Conservation (phyloP, 2,329 filamentous ascomycete species). For the Fusarium sp. region DNA sequence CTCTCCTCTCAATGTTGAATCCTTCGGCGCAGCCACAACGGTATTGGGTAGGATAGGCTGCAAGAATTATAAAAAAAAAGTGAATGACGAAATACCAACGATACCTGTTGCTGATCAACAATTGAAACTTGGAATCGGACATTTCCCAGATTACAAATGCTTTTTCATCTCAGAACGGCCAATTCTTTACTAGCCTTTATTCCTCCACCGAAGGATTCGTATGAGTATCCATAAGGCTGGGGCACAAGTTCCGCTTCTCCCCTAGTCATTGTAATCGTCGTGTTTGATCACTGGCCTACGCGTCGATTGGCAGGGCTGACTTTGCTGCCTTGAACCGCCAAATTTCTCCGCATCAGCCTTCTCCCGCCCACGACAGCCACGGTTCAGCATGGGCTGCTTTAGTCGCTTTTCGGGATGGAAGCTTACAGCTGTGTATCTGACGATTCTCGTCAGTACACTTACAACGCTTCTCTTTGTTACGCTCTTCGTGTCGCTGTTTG, state of each 20-base stretch:
- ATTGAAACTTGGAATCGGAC: background rate
- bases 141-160: background rate
- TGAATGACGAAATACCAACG: background rate
- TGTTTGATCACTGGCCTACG: background rate
- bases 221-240: background rate
- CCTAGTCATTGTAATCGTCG: background rate
- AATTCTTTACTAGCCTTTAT: background rate
- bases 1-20: background rate
- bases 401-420: conserved; percentile 28
- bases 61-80: background rate
- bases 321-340: background rate
- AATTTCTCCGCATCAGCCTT: background rate
- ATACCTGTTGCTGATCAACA: background rate
- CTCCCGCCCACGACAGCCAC: background rate
- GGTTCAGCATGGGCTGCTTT: conserved; percentile 3
- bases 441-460: conserved; percentile 7
- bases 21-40: background rate
- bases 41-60: background rate
- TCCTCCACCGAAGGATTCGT: background rate
- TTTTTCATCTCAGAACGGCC: background rate
- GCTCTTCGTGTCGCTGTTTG: conserved; percentile 28
- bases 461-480: conserved; percentile 6
- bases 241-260: background rate
- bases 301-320: conserved; percentile 12
- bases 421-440: conserved; percentile 22